Base-by-base conservation (phyloP, 495 filamentous ascomycete genomes). In the Penicillium argentinense region DNA sequence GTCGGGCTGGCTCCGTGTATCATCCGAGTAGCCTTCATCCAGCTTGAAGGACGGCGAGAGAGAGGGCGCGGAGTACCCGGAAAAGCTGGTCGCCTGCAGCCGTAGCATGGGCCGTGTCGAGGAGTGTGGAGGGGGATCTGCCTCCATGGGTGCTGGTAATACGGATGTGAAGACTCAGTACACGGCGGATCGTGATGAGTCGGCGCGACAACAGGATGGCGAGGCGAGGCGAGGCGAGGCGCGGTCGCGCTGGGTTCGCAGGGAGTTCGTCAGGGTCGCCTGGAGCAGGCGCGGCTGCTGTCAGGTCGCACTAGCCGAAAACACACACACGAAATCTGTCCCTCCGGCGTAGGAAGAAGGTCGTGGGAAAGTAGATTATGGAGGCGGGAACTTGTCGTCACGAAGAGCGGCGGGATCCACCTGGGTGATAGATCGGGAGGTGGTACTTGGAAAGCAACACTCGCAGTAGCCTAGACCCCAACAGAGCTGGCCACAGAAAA, bases 1-100 rank as follows among this genome's bases (percentile, higher is more conserved):
- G 39, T 76, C 78, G 18, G 67, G 48, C 47, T 76, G 79, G 47
- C 80, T 83, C 49, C 72, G 63, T 9, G 82, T 81, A 23, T 86
- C 82, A 53, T 84, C 82, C 14, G 82, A 81, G 55, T 83, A 86
- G 27, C 82, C 82, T 66, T 86, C 82, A 60, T 85, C 82, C 26
- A 82, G 62, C 54, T 71, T 79, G 57, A 75, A 79, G 17, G 77
- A 67, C 7, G 70, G 57, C 3, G 68, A 64, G n/a, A 73, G 51
- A 12, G 69, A 69, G 16, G 64, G 53, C 41, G 59, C 41, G 30
- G 66, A 40, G 46, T 64, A 64, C 3, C 53, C 53, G 44, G 67
- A 16, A 9, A 62, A 50, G 19, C 33, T 39, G 27, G 63, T 48
- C 26, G 54, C 47, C 43, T 67, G 64, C 38, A 65, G 53, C 39